Evolutionary conservation across 2,329 filamentous ascomycete genomes (phyloP).

Genomic region (Tolypocladium sp.): DNA sequence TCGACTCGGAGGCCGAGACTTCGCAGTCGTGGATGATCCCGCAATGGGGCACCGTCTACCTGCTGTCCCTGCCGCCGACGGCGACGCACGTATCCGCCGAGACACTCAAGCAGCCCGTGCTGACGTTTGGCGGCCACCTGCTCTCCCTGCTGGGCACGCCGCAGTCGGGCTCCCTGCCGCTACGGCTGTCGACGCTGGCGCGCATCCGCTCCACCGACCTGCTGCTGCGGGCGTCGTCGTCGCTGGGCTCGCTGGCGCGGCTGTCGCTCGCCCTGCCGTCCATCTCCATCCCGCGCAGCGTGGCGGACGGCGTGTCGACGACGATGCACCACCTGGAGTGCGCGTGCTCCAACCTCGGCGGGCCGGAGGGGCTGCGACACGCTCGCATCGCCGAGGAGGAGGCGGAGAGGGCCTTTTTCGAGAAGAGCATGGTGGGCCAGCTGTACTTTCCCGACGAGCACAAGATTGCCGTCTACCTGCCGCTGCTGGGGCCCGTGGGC

Average conservation of each 20-base stretch:
- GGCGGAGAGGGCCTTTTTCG: slow-evolving; percentile 91
- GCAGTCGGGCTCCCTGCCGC: slow-evolving; percentile 69
- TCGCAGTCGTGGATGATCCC: slow-evolving; percentile 80
- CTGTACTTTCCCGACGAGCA: slow-evolving; percentile 98
- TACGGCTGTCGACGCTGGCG: slow-evolving; percentile 75
- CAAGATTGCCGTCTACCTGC: slow-evolving; percentile 92
- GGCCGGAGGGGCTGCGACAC: slow-evolving; percentile 61
- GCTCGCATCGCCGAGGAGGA: slow-evolving; percentile 80
- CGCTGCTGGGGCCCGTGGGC: slow-evolving; percentile 79
- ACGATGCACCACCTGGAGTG: slow-evolving; percentile 69
- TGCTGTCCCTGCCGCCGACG: slow-evolving; percentile 39
- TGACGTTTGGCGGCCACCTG: slow-evolving; percentile 86
- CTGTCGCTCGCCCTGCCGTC: slow-evolving; percentile 75
- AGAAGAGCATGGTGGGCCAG: slow-evolving; percentile 98
- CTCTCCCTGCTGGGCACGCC: slow-evolving; percentile 82
- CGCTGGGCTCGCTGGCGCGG: slow-evolving; percentile 83
- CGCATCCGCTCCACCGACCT: slow-evolving; percentile 81
- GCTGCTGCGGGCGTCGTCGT: slow-evolving; percentile 82
- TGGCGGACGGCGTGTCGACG: slow-evolving; percentile 75
- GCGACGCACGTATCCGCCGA: slow-evolving; percentile 49
- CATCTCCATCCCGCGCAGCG: slow-evolving; percentile 82
- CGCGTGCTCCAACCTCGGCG: slow-evolving; percentile 64
- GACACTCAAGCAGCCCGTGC: slow-evolving; percentile 67
- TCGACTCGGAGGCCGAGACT: slow-evolving; percentile 33
- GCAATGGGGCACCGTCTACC: slow-evolving; percentile 76